phyloP scores from a whole-genome alignment of 169 alveolate genomes.

The Eimeria acervulina region DNA sequence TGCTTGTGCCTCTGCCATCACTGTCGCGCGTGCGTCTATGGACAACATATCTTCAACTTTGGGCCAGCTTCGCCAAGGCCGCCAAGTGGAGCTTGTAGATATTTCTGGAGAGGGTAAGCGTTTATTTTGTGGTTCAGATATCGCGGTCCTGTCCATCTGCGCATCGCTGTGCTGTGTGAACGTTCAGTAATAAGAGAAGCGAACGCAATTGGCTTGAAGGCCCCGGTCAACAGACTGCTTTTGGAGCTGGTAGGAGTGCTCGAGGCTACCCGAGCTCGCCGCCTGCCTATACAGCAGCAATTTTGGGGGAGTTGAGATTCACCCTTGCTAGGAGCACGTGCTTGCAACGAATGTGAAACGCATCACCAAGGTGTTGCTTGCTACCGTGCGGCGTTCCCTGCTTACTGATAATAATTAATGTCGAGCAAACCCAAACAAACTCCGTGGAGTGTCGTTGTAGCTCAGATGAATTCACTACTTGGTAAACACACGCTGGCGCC shows the following conservation, averaged over 20 bases:
- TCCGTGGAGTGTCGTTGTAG: neutral
- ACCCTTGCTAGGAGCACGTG: slow-evolving; percentile 4
- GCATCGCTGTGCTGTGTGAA: neutral
- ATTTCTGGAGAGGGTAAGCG: slow-evolving; percentile 71
- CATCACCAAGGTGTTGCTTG: neutral
- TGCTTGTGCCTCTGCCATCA: slow-evolving; percentile 48
- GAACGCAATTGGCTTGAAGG: slow-evolving; percentile 61
- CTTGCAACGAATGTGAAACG: neutral
- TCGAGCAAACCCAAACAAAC: neutral
- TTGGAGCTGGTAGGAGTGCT: slow-evolving; percentile 71
- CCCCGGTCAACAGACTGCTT: slow-evolving; percentile 65
- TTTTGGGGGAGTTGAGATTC: neutral
- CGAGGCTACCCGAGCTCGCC: slow-evolving; percentile 59
- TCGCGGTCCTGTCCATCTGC: neutral
- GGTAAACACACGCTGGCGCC: neutral
- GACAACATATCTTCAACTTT: slow-evolving; percentile 52
- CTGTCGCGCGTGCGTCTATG: slow-evolving; percentile 74
- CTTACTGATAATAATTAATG: neutral
- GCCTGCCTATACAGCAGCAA: slow-evolving; percentile 21
- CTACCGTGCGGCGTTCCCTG: neutral
- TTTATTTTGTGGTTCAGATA: neutral
- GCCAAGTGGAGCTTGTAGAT: slow-evolving; percentile 61
- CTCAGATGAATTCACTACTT: neutral
- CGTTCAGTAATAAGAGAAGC: slow-evolving; percentile 69
- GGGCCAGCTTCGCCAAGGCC: slow-evolving; percentile 73